phyloP scores from a whole-genome alignment of 306 rosid species.

The Quercus agrifolia region DNA sequence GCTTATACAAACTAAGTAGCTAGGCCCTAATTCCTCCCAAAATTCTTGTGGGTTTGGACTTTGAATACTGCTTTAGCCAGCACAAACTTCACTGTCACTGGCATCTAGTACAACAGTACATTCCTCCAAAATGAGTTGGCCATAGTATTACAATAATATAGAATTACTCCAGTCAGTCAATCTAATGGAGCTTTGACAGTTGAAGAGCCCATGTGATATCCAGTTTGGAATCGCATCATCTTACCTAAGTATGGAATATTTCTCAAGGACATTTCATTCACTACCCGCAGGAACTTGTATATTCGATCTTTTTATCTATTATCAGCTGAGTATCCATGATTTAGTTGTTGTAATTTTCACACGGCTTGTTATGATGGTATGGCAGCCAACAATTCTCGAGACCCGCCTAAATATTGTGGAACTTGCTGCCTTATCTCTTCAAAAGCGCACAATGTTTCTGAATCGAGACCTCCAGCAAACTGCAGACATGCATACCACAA shows the following conservation, averaged over 20 bases:
- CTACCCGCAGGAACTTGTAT: not conserved
- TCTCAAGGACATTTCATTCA: not conserved
- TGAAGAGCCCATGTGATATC: not conserved
- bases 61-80: not conserved
- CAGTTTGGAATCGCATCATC: not conserved
- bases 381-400: slow-evolving; percentile 57
- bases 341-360: slow-evolving; percentile 10
- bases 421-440: slow-evolving; percentile 79
- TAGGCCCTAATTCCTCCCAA: not conserved
- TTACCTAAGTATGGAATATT: not conserved
- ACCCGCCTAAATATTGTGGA: slow-evolving; percentile 49
- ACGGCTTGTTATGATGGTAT: slow-evolving; percentile 45
- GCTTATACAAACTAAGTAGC: too few species aligned
- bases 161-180: not conserved
- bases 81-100: not conserved
- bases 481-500: slow-evolving; percentile 29
- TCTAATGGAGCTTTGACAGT: not conserved
- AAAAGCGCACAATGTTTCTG: slow-evolving; percentile 79
- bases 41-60: not conserved
- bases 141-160: not conserved
- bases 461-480: slow-evolving; percentile 94
- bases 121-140: not conserved
- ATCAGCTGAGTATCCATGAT: not conserved
- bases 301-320: not conserved
- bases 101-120: not conserved